phyloP scores from a whole-genome alignment of 768 basidiomycete genomes.

The Pleurotus pulmonarius region DNA sequence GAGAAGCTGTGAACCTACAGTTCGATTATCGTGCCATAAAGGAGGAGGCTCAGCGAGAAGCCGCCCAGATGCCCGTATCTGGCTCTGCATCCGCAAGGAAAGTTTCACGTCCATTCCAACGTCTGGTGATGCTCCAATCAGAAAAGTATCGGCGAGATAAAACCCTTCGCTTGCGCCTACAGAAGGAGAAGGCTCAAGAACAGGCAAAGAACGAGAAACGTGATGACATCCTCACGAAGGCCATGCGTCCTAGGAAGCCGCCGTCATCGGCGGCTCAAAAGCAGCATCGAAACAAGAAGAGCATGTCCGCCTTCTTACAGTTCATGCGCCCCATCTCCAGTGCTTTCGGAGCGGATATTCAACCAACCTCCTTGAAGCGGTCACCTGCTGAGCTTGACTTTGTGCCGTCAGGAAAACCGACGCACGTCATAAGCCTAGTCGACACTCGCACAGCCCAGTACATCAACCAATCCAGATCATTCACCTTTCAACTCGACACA shows the following conservation, averaged over 20 bases:
- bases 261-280: slow-evolving; percentile 46
- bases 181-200: slow-evolving; percentile 74
- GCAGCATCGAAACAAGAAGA: slow-evolving; percentile 84
- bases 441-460: slow-evolving; percentile 69
- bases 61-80: slow-evolving; percentile 35
- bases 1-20: slow-evolving; percentile 54
- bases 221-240: slow-evolving; percentile 71
- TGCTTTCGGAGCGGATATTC: slow-evolving; percentile 69
- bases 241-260: slow-evolving; percentile 58
- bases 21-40: slow-evolving; percentile 72
- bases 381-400: slow-evolving; percentile 79
- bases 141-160: slow-evolving; percentile 83
- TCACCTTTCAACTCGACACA: slow-evolving; percentile 77
- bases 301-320: slow-evolving; percentile 80
- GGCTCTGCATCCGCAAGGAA: slow-evolving; percentile 50
- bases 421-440: slow-evolving; percentile 69
- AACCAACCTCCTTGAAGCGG: slow-evolving; percentile 43
- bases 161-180: slow-evolving; percentile 60
- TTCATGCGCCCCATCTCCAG: slow-evolving; percentile 89
- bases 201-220: slow-evolving; percentile 69
- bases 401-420: slow-evolving; percentile 64
- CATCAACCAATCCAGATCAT: slow-evolving; percentile 79
- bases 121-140: slow-evolving; percentile 58
- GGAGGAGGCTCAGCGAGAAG: slow-evolving; percentile 74
- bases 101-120: slow-evolving; percentile 61